Evolutionary conservation across 345 rosid genomes (phyloP), one percentile per base, ranked within the genome.

Genomic region (Conringia planisiliqua): DNA sequence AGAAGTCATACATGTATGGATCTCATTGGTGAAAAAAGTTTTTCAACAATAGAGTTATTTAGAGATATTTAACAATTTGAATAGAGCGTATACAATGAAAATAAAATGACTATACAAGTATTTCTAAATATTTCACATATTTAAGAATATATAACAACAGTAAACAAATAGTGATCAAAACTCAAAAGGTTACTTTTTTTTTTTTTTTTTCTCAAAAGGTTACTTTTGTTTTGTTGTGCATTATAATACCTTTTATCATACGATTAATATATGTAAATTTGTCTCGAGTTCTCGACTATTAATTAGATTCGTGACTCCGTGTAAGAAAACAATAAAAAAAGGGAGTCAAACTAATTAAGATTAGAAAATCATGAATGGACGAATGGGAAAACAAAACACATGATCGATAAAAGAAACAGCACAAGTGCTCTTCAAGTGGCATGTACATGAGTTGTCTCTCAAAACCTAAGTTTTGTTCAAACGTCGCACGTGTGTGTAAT

Each of bases 381-480:
- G 4, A 50, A 58, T 48, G 35, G 61, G 30, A 30, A n/a, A 67
- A 16, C 67, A 75, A 26, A 44, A 75, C 73, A 74, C 72, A 67
- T 66, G 74, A n/a, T 20, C 12, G 12, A 68, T 22, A n/a, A 16
- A 43, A 18, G 35, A 62, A 70, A 76, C 80, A 76, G 22, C 71
- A 70, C 80, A 76, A 76, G 72, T 70, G 71, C 61, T 44, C 39
- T 73, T 52, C 17, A 56, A 52, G n/a, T 64, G 11, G 33, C 71
- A 71, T 63, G 72, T 46, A 42, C 76, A 57, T 77, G 68, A 65
- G 72, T 71, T 71, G 80, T 77, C 72, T 77, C 67, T 35, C 9
- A 47, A 55, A 32, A 43, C 50, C 32, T 12, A 76, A 36, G 27
- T 24, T 61, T 51, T 51, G 13, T 43, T 47, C 7, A 70, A 64